Base-by-base conservation (phyloP, 345 rosid genomes). In the Heritiera fomes region DNA sequence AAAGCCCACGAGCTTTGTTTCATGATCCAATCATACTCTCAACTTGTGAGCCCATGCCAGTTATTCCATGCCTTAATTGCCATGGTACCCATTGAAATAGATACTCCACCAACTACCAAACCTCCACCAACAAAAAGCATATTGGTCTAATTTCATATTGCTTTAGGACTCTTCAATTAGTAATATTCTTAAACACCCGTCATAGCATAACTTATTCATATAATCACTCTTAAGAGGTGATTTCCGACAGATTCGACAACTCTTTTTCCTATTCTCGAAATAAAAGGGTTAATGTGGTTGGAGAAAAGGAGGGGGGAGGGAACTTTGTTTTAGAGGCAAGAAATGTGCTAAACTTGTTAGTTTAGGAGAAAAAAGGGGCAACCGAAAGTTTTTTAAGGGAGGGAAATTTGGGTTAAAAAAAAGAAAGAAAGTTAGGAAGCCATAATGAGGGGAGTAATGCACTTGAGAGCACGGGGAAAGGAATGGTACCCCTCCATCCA, bases 1-100 rank as follows among this genome's bases (percentile, higher is more conserved):
- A 9, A 80, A 82, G 80, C 82, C 83, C 90, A 84, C 89, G 85
- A 86, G 90, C 86, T 65, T 60, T 83, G 82, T 79, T 83, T 87
- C 80, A 78, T 75, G 86, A 81, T 84, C 85, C 80, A 84, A 89
- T 87, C 86, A 89, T 82, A 40, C 78, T 72, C 14, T 79, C 88
- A 82, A 78, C 85, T 80, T 30, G 82, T 64, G 52, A 61, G 75
- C 82, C 83, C 61, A 77, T 80, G 71, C 83, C 79, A 80, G 71
- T 70, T 79, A 55, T 45, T 8, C 46, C 60, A 61, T 43, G 23
- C 66, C 45, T 43, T 58, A 12, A 58, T 20, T 45, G 43, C 76
- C 63, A 17, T 49, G 3, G 38, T 66, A 23, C 32, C 71, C 28
- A 8, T 20, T 8, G 28, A 15, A 72, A 52, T 7, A 30, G 14